phyloP scores from a whole-genome alignment of 2,329 filamentous ascomycete genomes.

The Colletotrichum ledebouriae region DNA sequence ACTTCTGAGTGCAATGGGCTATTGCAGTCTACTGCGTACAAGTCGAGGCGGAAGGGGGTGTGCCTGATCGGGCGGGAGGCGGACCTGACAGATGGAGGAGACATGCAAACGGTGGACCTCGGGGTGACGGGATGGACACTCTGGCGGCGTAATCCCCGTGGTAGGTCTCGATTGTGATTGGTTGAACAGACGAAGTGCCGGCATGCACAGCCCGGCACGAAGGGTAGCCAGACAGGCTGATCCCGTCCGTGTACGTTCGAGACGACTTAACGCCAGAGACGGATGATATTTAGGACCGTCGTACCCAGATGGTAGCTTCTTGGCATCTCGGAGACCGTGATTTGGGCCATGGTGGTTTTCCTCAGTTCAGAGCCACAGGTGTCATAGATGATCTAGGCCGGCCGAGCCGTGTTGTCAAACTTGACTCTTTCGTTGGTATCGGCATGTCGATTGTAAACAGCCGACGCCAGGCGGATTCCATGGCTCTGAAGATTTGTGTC shows the following conservation, averaged over 20 bases:
- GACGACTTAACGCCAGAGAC: constrained; percentile 23
- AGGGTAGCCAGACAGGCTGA: constrained; percentile 14
- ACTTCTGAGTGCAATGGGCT: not conserved
- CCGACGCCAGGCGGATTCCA: not conserved
- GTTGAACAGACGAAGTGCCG: constrained; percentile 24
- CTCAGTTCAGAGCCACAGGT: not conserved
- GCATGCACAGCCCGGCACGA: constrained; percentile 25
- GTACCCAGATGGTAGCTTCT: not conserved
- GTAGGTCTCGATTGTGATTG: constrained; percentile 13
- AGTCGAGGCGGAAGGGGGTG: not conserved
- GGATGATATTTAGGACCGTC: not conserved
- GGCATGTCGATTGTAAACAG: not conserved
- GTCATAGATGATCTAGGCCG: not conserved
- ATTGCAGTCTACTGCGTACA: not conserved
- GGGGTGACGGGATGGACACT: constrained; percentile 18
- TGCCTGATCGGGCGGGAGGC: constrained; percentile 19
- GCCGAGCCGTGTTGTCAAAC: not conserved
- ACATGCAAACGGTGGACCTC: too few relatives aligned
- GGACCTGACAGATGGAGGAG: constrained; percentile 14
- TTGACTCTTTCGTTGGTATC: constrained; percentile 11
- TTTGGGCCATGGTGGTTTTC: not conserved
- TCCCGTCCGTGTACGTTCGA: constrained; percentile 21
- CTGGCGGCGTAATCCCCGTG: constrained; percentile 35
- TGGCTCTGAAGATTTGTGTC: not conserved
- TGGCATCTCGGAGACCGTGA: constrained; percentile 2